These are phyloP conservation scores for Passalora sequoiae DNA, from an alignment of 2,329 filamentous ascomycete genomes.

Conservation along the genomic window DNA sequence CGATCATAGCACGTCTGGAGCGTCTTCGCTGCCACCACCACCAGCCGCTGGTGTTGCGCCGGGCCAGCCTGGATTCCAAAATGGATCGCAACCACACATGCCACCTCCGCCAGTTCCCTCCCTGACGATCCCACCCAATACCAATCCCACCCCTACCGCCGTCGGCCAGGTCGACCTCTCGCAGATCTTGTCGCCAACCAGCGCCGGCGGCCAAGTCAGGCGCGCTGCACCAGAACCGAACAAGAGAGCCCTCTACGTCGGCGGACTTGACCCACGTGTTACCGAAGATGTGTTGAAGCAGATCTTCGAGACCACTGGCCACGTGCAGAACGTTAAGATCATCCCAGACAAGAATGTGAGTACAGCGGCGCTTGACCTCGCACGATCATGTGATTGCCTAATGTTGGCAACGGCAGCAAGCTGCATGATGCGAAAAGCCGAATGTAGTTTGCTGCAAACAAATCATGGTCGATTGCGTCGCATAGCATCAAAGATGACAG, in stretches of 20 bases:
- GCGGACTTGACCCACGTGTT: conserved; percentile 73
- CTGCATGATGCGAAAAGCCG: too few species aligned
- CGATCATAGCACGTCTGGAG: conserved; percentile 60
- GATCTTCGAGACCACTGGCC: conserved; percentile 90
- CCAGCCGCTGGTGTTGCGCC: conserved; percentile 65
- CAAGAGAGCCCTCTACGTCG: conserved; percentile 94
- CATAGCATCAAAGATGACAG: neutral
- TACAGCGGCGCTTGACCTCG: conserved; percentile 29
- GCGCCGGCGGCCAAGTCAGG: conserved; percentile 72
- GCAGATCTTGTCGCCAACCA: conserved; percentile 79
- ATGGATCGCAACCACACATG: conserved; percentile 73
- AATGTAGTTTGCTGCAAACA: neutral
- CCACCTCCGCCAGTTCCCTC: conserved; percentile 81
- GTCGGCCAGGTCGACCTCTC: conserved; percentile 53
- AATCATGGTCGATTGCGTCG: neutral
- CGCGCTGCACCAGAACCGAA: conserved; percentile 96
- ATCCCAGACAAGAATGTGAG: conserved; percentile 99
- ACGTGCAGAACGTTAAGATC: conserved; percentile 98
- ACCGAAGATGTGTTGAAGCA: conserved; percentile 58
- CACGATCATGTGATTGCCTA: neutral
- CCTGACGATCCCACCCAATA: conserved; percentile 83
- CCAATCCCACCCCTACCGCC: conserved; percentile 86
- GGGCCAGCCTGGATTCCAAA: conserved; percentile 61
- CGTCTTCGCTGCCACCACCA: conserved; percentile 64
- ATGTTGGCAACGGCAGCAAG: neutral